Evolutionary conservation across 2,329 filamentous ascomycete species (phyloP).

Genomic region (Penicillium carneum): DNA sequence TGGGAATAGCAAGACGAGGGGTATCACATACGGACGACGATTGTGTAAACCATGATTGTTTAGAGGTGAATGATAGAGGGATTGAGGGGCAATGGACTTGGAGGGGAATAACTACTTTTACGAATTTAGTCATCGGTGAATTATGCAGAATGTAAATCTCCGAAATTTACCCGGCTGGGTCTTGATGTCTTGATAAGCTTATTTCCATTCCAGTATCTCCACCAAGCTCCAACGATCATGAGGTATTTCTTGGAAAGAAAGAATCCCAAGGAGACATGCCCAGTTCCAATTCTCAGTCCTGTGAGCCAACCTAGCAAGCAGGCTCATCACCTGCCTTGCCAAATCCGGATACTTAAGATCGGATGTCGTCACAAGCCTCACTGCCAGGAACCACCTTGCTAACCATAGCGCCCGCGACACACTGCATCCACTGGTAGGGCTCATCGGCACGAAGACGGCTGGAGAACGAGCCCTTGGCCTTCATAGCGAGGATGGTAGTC

Average conservation of each 20-base stretch:
- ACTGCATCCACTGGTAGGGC: background rate
- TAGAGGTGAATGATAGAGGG: slow-evolving; percentile 8
- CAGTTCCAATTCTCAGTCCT: background rate
- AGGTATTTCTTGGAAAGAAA: background rate
- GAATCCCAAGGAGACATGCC: background rate
- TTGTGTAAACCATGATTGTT: slow-evolving; percentile 42
- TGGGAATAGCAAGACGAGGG: background rate
- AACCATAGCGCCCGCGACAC: background rate
- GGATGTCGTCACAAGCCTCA: too few species aligned
- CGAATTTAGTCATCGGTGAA: too few species aligned
- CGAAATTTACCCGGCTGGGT: too few species aligned
- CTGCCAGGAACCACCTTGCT: background rate
- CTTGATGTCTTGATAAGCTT: too few species aligned
- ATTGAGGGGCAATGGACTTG: slow-evolving; percentile 19
- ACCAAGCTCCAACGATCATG: background rate
- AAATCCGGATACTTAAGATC: background rate
- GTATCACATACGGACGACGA: slow-evolving; percentile 39
- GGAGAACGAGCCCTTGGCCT: background rate
- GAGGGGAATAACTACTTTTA: too few species aligned
- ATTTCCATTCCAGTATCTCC: too few species aligned
- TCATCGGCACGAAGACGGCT: background rate
- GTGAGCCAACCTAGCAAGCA: background rate
- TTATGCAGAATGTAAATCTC: too few species aligned
- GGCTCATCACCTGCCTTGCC: background rate
- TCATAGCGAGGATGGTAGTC: background rate